Base-by-base conservation (phyloP, 1,284 basidiomycete genomes). In the Sanguinoderma infundibulare region DNA sequence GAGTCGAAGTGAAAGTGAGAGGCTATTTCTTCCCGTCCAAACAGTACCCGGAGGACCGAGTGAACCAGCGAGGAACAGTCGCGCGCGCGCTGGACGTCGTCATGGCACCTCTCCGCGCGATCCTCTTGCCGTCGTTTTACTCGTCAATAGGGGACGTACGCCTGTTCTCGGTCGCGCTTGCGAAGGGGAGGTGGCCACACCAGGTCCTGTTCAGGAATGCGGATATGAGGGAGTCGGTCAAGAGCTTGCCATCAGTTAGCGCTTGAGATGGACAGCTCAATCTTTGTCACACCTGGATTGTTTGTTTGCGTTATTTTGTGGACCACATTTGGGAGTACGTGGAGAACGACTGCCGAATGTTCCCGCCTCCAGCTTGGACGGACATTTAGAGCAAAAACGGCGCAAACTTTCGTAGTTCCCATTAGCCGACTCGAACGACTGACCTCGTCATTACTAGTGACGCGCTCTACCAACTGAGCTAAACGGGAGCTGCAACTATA, bases 391-490 rank as follows among this genome's bases (percentile, higher is more conserved):
- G n/a, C n/a, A n/a, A n/a, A n/a, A n/a, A n/a, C n/a, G n/a, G n/a
- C n/a, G n/a, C n/a, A n/a, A n/a, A n/a, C n/a, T n/a, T n/a, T n/a
- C n/a, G n/a, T n/a, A n/a, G 34, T 54, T 54, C 53, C 53, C 53
- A 54, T 40, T 54, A 54, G 53, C 53, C 53, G 53, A 54, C 53
- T 54, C 40, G 53, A 54, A 54, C 53, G 53, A 54, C 53, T 54
- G 53, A 54, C 53, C 53, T 54, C 53, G 53, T 54, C 53, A 54
- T 54, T 54, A 82, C 82, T 83, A 83, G 81, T 83, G 80, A 81
- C 78, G 81, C 81, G 81, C 79, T 81, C 80, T 83, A 83, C 81
- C 81, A 82, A 77, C 80, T 81, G 81, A 81, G 81, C 80, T 83
- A 82, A 81, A 62, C 63, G 69, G 69, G 72, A 71, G 12, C 17